These are phyloP conservation scores for Amylostereum chailletii DNA, from an alignment of 1,284 basidiomycete genomes.

Conservation along the genomic window DNA sequence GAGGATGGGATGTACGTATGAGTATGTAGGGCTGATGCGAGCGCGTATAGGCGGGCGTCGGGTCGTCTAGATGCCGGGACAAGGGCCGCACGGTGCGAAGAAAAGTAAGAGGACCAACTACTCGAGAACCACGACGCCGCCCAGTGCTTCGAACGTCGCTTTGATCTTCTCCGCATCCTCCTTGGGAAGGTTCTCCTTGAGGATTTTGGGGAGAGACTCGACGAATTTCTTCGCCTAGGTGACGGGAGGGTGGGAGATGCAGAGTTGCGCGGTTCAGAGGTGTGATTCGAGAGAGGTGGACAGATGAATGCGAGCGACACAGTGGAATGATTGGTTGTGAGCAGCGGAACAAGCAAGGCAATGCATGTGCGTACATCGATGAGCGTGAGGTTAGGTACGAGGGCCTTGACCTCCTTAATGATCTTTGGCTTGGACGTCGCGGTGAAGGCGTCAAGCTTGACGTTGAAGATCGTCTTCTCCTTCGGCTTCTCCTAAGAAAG, in stretches of 20 bases:
- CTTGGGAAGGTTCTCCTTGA: slow-evolving; percentile 96
- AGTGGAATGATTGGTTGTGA: slow-evolving; percentile 4
- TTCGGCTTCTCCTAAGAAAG: slow-evolving; percentile 84
- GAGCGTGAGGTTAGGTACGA: slow-evolving; percentile 90
- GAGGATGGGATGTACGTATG: too few species aligned
- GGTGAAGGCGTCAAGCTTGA: slow-evolving; percentile 91
- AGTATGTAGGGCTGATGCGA: too few species aligned
- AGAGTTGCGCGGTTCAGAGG: not conserved
- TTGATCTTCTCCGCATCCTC: slow-evolving; percentile 98
- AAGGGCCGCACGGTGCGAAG: slow-evolving; percentile 3
- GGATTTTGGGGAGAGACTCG: slow-evolving; percentile 86
- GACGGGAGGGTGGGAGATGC: not conserved
- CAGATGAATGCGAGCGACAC: slow-evolving; percentile 10
- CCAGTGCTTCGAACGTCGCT: slow-evolving; percentile 83
- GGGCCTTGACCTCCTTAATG: slow-evolving; percentile 95
- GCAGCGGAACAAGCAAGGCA: not conserved
- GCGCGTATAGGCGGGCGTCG: too few species aligned
- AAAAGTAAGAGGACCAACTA: slow-evolving; percentile 23
- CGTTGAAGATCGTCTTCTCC: slow-evolving; percentile 97
- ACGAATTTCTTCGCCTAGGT: slow-evolving; percentile 97
- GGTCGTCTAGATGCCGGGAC: too few species aligned
- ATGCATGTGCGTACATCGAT: slow-evolving; percentile 72
- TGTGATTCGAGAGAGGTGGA: not conserved
- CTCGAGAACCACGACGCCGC: slow-evolving; percentile 82
- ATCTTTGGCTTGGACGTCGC: slow-evolving; percentile 91